Conservation (phyloP, 306 rosid genomes). For the Pyrus pyrifolia region DNA sequence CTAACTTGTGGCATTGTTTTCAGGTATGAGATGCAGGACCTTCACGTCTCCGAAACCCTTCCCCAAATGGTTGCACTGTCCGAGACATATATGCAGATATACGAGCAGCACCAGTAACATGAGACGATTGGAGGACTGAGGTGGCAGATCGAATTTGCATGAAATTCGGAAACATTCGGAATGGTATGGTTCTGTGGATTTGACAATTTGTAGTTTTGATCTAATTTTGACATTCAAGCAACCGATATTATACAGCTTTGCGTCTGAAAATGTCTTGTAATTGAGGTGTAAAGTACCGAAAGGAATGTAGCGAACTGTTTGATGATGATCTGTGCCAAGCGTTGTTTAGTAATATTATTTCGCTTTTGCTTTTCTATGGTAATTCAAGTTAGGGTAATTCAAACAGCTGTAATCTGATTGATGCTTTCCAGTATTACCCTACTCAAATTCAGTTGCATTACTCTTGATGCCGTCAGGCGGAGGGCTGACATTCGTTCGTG, state of each 20-base stretch:
- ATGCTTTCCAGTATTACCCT: too few relatives aligned
- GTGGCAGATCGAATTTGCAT: background rate
- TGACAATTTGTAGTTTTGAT: background rate
- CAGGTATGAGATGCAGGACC: conserved; percentile 98
- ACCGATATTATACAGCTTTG: background rate
- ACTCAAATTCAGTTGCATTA: too few relatives aligned
- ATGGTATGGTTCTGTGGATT: background rate
- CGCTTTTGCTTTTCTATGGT: too few relatives aligned
- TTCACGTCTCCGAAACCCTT: conserved; percentile 87
- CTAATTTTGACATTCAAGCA: background rate
- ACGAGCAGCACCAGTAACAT: conserved; percentile 72
- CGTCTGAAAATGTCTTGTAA: background rate
- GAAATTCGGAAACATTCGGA: background rate
- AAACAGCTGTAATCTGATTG: background rate
- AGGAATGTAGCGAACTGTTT: background rate
- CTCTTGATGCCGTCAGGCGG: too few relatives aligned
- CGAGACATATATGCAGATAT: conserved; percentile 92
- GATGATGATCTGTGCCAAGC: background rate
- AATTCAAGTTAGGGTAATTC: background rate
- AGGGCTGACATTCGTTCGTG: background rate
- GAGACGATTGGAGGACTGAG: background rate
- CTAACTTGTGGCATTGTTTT: conserved; percentile 5
- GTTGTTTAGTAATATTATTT: background rate
- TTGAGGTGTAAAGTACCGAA: background rate
- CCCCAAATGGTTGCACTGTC: conserved; percentile 97